Base-by-base conservation (phyloP, 345 rosid species). In the Heritiera littoralis region DNA sequence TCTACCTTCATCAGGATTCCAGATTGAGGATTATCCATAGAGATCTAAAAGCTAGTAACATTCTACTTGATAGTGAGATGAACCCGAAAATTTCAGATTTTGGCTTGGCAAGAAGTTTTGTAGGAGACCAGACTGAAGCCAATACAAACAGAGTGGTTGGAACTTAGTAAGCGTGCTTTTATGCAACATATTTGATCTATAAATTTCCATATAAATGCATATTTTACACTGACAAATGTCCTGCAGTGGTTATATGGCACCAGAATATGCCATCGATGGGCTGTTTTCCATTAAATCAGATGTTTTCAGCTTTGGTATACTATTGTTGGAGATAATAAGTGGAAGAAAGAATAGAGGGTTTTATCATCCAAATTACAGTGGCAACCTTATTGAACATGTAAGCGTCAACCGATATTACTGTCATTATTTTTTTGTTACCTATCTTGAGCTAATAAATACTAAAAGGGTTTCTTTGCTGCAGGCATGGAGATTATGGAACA, bases 111-210 rank as follows among this genome's bases (percentile, higher is more conserved):
- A 68, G 66, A 59, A 70, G 48, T 55, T 78, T 69, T 30, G 80
- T 75, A 58, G 60, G 58, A 17, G 80, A 78, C 56, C 76, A 78
- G 55, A 59, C 67, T 28, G 80, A 68, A 59, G 80, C 41, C 9
- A 78, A 58, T 64, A 70, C 80, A 6, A 69, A 69, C 2, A 78
- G 76, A 59, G 68, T 78, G 20, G 76, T 78, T 70, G 80, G 80
- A 45, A 78, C 80, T 14, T 78, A 43, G 76, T 79, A 65, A 23
- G 72, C 52, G 9, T 35, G n/a, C 11, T 11, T 6, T 41, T 61
- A 45, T 28, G 43, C 9, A 2, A 75, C 43, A 23, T 10, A 0
- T 63, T 46, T 30, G 12, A 65, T 63, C 40, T 35, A 59, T 15
- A 11, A 43, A 59, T 75, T 41, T 23, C 6, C 9, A 28, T 35